A percentile compares a stretch with the other conserved stretches of the same genome.
Conservation (phyloP, 371 early-diverging fungal genomes). For the Chytridiales sp. region DNA sequence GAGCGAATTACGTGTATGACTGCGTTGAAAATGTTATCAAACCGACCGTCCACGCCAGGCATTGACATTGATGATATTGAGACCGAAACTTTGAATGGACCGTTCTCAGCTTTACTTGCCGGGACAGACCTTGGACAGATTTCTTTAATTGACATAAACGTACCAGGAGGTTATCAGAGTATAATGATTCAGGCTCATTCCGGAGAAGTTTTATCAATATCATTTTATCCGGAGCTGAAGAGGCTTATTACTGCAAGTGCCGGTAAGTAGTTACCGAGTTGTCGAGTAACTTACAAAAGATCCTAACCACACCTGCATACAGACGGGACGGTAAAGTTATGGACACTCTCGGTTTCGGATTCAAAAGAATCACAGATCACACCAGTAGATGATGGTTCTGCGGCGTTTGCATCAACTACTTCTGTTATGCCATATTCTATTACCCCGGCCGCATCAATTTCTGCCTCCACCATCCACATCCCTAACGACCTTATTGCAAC, state of each 20-base stretch:
- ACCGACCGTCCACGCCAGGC: background rate
- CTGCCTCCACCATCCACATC: background rate
- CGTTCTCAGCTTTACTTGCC: conserved; percentile 25
- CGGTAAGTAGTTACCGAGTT: conserved; percentile 12
- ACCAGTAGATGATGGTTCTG: too few relatives aligned
- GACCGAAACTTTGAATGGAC: too few relatives aligned
- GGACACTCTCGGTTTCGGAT: conserved; percentile 24
- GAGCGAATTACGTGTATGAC: conserved; percentile 19
- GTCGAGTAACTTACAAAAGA: background rate
- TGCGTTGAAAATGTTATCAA: too few relatives aligned
- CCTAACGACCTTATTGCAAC: background rate
- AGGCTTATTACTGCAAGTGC: conserved; percentile 22
- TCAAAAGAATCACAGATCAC: too few relatives aligned
- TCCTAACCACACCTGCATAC: conserved; percentile 3
- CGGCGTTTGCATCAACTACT: too few relatives aligned
- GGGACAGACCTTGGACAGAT: conserved; percentile 50
- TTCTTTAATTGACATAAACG: conserved; percentile 29
- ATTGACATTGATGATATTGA: too few relatives aligned
- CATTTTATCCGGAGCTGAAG: too few relatives aligned
- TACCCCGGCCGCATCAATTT: background rate
- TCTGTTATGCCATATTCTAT: background rate
- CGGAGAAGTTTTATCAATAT: conserved; percentile 24
- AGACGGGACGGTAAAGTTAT: conserved; percentile 35
- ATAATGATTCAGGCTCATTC: conserved; percentile 44
- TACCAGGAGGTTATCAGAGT: conserved; percentile 19